Evolutionary conservation across 768 basidiomycete genomes (phyloP).

Genomic region (Mycena filopes): DNA sequence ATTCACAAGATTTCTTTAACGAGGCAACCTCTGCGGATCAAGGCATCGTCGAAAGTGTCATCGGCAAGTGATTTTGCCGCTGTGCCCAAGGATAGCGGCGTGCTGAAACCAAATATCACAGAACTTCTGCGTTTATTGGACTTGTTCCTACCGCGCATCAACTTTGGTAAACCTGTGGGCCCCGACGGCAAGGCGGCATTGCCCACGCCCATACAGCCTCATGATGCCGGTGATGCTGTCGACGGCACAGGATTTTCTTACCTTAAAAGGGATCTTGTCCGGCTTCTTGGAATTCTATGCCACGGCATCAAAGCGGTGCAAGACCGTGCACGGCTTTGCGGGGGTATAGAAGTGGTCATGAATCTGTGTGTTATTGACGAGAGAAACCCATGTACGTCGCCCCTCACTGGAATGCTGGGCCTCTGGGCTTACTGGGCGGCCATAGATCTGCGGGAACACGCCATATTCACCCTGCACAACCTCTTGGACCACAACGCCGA

Average conservation of each 20-base stretch:
- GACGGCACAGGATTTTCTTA: slow-evolving; percentile 78
- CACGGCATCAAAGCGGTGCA: slow-evolving; percentile 74
- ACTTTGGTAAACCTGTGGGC: slow-evolving; percentile 73
- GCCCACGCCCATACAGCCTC: slow-evolving; percentile 40
- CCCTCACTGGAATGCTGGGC: slow-evolving; percentile 24
- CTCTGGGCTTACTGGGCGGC: slow-evolving; percentile 24
- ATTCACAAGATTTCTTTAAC: slow-evolving; percentile 56
- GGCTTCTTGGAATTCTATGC: slow-evolving; percentile 82
- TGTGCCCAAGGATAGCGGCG: not conserved
- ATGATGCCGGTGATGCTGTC: slow-evolving; percentile 22
- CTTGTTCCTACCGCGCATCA: slow-evolving; percentile 84
- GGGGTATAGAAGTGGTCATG: slow-evolving; percentile 85
- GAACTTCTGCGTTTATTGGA: slow-evolving; percentile 82
- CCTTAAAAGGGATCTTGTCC: slow-evolving; percentile 91
- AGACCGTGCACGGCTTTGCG: slow-evolving; percentile 75
- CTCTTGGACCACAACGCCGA: slow-evolving; percentile 79
- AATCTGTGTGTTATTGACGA: slow-evolving; percentile 92
- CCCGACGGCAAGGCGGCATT: slow-evolving; percentile 38
- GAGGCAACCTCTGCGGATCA: slow-evolving; percentile 53
- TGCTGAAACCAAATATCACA: slow-evolving; percentile 44
- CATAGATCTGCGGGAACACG: slow-evolving; percentile 90
- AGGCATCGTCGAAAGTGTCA: slow-evolving; percentile 63
- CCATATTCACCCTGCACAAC: slow-evolving; percentile 85
- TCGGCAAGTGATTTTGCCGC: slow-evolving; percentile 56
- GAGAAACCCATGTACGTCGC: slow-evolving; percentile 86